Percentiles rank a stretch among this genome's conserved stretches.
phyloP scores from a whole-genome alignment of 768 basidiomycete species.

The Tricholoma hemisulphureum region DNA sequence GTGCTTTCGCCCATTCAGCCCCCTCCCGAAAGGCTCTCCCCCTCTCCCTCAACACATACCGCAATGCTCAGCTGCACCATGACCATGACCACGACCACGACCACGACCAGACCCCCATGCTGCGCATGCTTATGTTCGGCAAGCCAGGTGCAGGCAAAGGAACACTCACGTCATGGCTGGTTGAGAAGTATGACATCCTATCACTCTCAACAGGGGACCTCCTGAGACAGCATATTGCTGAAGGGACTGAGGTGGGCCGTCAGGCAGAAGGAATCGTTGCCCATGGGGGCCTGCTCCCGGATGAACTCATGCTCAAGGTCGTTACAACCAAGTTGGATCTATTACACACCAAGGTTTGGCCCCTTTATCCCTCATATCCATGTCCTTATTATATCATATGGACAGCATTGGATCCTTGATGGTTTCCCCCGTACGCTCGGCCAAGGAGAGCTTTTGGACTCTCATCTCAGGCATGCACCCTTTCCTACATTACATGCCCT shows the following conservation, averaged over 20 bases:
- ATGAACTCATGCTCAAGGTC: constrained; percentile 77
- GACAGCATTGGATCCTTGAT: constrained; percentile 87
- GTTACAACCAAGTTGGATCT: constrained; percentile 69
- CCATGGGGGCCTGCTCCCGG: constrained; percentile 71
- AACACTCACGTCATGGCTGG: constrained; percentile 71
- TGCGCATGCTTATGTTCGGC: constrained; percentile 75
- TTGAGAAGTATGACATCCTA: constrained; percentile 77
- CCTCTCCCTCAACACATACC: constrained; percentile 47
- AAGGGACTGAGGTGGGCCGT: constrained; percentile 69
- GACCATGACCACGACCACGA: constrained; percentile 39
- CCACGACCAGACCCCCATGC: constrained; percentile 28
- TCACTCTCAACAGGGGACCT: constrained; percentile 84
- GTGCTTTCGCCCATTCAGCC: constrained; percentile 30
- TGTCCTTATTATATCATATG: constrained; percentile 1
- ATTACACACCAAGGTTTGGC: constrained; percentile 60
- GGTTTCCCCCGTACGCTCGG: constrained; percentile 88
- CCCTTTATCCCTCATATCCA: neutral
- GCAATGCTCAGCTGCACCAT: constrained; percentile 28
- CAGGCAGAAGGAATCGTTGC: constrained; percentile 80
- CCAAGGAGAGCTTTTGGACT: constrained; percentile 80
- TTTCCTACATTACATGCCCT: neutral
- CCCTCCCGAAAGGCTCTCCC: constrained; percentile 44
- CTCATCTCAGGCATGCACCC: constrained; percentile 61
- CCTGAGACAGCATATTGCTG: constrained; percentile 78
- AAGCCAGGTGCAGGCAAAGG: constrained; percentile 88